Evolutionary conservation across 1,284 basidiomycete genomes (phyloP), one percentile per base, ranked within the genome.

Genomic region (Uromyces viciae-fabae): DNA sequence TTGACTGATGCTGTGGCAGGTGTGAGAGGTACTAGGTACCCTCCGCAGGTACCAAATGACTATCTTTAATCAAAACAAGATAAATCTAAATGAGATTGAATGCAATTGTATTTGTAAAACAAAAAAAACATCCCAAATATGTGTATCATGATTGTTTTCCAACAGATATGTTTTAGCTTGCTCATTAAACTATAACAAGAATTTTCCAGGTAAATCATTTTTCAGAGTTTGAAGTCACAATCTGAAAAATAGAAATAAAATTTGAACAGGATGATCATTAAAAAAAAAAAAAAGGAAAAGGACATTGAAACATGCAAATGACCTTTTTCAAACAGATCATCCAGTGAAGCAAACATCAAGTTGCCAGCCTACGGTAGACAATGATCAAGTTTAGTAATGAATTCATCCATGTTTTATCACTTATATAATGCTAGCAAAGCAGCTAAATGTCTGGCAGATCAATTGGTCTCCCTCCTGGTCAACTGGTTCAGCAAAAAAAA

Each of bases 321-420:
- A 92, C 92, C 92, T 90, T 90, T 90, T 72, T 94, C 95, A 52
- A 93, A 87, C 0, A 94, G 94, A 85, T 95, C 95, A 84, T 97
- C 95, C 17, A 94, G 94, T 3, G 95, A 98, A 87, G 94, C 93
- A 89, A 98, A 98, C 83, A 98, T 96, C 84, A 83, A 84, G 71
- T 82, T 81, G 33, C 81, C 84, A 62, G 83, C 74, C 43, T 36
- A 2, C 31, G 54, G 58, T 17, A 33, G 58, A 40, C 49, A 64
- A 42, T 28, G 8, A 7, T 38, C 14, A 75, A 42, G n/a, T n/a
- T n/a, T n/a, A n/a, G 28, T 46, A 9, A 66, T 54, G 9, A 46
- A 17, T 28, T 25, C 42, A 46, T 28, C 25, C 17, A 15, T 1
- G 0, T 25, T 7, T n/a, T 0, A 28, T 9, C 28, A n/a, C n/a